Evolutionary conservation across 192 early-diverging fungal species (phyloP), one percentile per base, ranked within the genome.

Genomic region (Chytriomyces sp.): DNA sequence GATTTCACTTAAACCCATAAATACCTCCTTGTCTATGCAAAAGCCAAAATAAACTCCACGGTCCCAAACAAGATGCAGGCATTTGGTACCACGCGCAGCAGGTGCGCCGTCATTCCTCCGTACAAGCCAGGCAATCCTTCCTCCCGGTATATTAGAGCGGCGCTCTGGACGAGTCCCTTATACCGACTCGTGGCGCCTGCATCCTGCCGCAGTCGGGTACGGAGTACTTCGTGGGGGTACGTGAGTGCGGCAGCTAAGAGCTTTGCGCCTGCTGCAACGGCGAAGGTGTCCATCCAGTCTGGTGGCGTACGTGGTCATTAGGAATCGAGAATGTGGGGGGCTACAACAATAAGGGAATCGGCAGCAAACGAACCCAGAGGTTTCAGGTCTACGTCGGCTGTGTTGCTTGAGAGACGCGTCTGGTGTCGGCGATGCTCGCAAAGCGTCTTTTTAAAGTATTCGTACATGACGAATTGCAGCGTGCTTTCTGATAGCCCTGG

Each of bases 391-490:
- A 14, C 28, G 14, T 12, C 14, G 2, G 26, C 56, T 14, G 56
- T 58, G 14, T 26, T 28, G n/a, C n/a, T n/a, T n/a, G n/a, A n/a
- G n/a, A 61, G 59, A 6, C 40, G 37, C 2, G 40, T 26, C 49
- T 65, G 63, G 22, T 40, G 22, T 6, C 34, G 40, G n/a, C 38
- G 22, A 8, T 40, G 40, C 7, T 31, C n/a, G 25, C 28, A 28
- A 25, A 85, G 39, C 2, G 62, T 31, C 59, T 81, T 80, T 76
- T 99, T 99, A 32, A 99, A 80, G 31, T 93, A 87, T 77, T 99
- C 97, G 78, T 99, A 99, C 32, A 93, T 88, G 37, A 94, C 90
- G 90, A 96, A 99, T 78, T 99, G 97, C 34, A 97, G 90, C 0
- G 94, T 93, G 39, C 90, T 87, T 70, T 99, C 96, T 2, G 90